Evolutionary conservation across 495 filamentous ascomycete genomes (phyloP), one percentile per base, ranked within the genome.

Genomic region (Penicillium macrosclerotiorum): DNA sequence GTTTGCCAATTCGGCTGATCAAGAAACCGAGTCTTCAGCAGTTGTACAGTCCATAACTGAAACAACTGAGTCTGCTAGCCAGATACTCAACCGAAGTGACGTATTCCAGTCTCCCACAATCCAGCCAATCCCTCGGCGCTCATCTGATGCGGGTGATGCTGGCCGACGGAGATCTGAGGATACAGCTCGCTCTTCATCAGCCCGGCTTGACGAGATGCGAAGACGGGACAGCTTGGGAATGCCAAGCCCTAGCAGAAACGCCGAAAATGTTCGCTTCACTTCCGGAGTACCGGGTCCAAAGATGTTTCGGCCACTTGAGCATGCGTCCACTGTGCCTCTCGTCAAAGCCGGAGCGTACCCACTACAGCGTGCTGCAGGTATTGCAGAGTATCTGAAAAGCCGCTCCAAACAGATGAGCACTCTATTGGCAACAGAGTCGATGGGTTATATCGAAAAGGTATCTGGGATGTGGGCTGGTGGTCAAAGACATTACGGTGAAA

Each of bases 401-500:
- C 81, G 84, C 12, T 84, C 81, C 19, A 86, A 85, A 44, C 80
- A 82, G 29, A 90, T 97, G 84, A 91, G 89, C 47, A 89, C 71
- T 45, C 73, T 96, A 19, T 62, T 98, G 17, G 90, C 94, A 23
- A 88, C 86, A 2, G 90, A 96, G 59, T 94, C 93, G 2, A 97
- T 96, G 89, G 89, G 89, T 13, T 98, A 98, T 62, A 83, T 96
- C 22, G 92, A 95, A 55, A 96, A 96, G 59, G 91, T 97, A 0
- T 96, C 91, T 3, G 93, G 90, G 27, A 97, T 97, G 88, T 94
- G 93, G 86, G 84, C 89, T 44, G 93, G 93, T 23, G 88, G 89
- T 13, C 84, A 85, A 59, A 87, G 82, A 56, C 93, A 98, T 64
- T 98, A 96, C 54, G 79, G 84, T 14, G 86, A 92, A 23, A 77